phyloP scores from a whole-genome alignment of 2,329 filamentous ascomycete genomes.

The Ophiostoma australiae region DNA sequence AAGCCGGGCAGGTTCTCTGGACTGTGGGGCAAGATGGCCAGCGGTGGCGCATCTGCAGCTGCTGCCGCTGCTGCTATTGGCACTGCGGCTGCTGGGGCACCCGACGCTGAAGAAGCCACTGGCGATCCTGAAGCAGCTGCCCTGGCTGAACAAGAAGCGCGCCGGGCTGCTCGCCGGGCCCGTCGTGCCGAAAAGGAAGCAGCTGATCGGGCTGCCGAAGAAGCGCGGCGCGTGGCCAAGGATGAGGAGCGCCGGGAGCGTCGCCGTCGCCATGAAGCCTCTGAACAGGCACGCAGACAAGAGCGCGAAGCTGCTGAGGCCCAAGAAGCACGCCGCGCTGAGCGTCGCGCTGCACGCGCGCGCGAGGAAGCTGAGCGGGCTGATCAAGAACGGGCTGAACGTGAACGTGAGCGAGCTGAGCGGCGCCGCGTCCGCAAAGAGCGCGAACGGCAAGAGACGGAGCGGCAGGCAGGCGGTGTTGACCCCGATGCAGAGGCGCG shows the following conservation, averaged over 20 bases:
- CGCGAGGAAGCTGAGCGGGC: conserved; percentile 31
- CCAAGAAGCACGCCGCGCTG: conserved; percentile 42
- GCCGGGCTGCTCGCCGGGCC: conserved; percentile 58
- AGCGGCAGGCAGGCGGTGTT: conserved; percentile 34
- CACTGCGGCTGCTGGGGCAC: conserved; percentile 22
- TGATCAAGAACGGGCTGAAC: conserved; percentile 21
- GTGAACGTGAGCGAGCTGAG: conserved; percentile 42
- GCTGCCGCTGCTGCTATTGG: conserved; percentile 7
- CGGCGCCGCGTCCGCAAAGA: conserved; percentile 48
- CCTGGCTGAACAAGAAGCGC: conserved; percentile 50
- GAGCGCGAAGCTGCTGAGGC: conserved; percentile 52
- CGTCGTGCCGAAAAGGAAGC: conserved; percentile 50
- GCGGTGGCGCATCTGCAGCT: conserved; percentile 29
- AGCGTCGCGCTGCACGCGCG: conserved; percentile 40
- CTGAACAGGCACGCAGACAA: conserved; percentile 47
- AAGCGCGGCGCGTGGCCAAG: conserved; percentile 49
- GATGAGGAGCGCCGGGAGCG: conserved; percentile 54
- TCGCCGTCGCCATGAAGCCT: conserved; percentile 52
- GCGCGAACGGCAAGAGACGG: conserved; percentile 38
- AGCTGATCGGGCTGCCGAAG: conserved; percentile 50
- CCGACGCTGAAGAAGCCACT: conserved; percentile 50
- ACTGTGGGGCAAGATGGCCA: conserved; percentile 57
- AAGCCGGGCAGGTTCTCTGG: conserved; percentile 55
- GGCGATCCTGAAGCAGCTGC: conserved; percentile 26
- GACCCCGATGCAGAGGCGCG: conserved; percentile 47